These are phyloP conservation scores for Trichoderma reesei DNA, from an alignment of 495 filamentous ascomycete species.

Conservation along the genomic window DNA sequence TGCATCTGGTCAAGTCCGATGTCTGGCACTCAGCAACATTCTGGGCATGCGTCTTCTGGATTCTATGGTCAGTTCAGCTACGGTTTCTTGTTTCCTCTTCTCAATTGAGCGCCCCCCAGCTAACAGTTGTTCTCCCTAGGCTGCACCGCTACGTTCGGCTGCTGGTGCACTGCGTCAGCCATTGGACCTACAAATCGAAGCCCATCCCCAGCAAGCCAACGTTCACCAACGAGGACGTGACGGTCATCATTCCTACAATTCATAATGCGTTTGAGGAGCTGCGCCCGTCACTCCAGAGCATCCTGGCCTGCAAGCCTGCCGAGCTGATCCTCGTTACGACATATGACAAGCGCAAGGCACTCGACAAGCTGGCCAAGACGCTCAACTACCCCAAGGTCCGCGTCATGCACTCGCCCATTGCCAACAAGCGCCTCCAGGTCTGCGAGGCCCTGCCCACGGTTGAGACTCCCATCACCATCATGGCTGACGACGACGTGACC, in stretches of 20 bases:
- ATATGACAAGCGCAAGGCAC: slow-evolving; percentile 36
- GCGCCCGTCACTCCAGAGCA: slow-evolving; percentile 41
- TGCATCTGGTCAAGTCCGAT: slow-evolving; percentile 23
- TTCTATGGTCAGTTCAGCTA: slow-evolving; percentile 32
- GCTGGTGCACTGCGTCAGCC: slow-evolving; percentile 41
- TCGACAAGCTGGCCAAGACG: slow-evolving; percentile 34
- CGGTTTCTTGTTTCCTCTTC: not conserved
- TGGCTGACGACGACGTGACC: slow-evolving; percentile 82
- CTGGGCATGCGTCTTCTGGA: slow-evolving; percentile 27
- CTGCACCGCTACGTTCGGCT: slow-evolving; percentile 44
- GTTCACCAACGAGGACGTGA: slow-evolving; percentile 41
- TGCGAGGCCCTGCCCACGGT: slow-evolving; percentile 71
- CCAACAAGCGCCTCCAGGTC: slow-evolving; percentile 79
- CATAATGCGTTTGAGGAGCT: slow-evolving; percentile 45
- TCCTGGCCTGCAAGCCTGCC: slow-evolving; percentile 40
- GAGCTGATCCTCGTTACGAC: slow-evolving; percentile 49
- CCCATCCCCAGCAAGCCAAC: slow-evolving; percentile 34
- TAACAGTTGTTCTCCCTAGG: slow-evolving; percentile 19
- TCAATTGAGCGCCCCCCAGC: not conserved
- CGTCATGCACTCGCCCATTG: slow-evolving; percentile 32
- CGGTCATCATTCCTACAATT: slow-evolving; percentile 48
- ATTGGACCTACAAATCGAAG: slow-evolving; percentile 41
- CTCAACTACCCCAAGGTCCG: slow-evolving; percentile 30
- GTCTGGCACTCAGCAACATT: slow-evolving; percentile 29
- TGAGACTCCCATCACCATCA: slow-evolving; percentile 60